These are phyloP conservation scores for Fremontodendron californicum DNA, from an alignment of 345 rosid genomes.

Conservation along the genomic window DNA sequence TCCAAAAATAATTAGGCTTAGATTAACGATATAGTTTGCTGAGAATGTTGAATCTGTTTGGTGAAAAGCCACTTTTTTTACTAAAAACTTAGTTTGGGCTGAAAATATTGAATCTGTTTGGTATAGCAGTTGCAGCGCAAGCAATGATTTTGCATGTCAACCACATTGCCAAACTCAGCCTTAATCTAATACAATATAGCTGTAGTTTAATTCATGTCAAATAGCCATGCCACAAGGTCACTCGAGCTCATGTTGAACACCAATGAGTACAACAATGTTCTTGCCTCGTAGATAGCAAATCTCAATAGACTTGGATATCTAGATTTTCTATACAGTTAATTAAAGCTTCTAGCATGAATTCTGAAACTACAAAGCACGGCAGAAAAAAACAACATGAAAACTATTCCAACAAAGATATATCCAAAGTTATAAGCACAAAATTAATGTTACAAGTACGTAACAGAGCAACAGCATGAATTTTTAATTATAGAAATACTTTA, in stretches of 20 bases:
- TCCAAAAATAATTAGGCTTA: too few species aligned
- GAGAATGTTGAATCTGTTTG: background rate
- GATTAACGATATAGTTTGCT: too few species aligned
- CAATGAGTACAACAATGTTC: background rate
- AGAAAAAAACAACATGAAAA: background rate
- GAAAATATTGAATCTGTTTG: background rate
- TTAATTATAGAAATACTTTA: background rate
- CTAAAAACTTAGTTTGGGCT: background rate
- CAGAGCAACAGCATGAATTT: too few species aligned
- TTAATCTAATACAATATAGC: too few species aligned
- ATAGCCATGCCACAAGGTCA: background rate
- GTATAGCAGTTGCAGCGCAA: background rate
- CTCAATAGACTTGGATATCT: background rate
- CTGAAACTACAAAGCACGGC: background rate
- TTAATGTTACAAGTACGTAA: background rate
- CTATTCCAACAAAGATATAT: background rate
- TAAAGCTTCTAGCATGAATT: background rate
- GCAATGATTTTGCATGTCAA: background rate
- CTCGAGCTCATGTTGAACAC: background rate
- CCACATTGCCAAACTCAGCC: background rate
- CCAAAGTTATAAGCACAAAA: background rate
- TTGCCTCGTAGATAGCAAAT: background rate
- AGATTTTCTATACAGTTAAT: background rate
- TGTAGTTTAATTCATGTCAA: background rate
- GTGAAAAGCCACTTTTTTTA: background rate